phyloP scores from a whole-genome alignment of 441 rosid species.

The Hura crepitans region DNA sequence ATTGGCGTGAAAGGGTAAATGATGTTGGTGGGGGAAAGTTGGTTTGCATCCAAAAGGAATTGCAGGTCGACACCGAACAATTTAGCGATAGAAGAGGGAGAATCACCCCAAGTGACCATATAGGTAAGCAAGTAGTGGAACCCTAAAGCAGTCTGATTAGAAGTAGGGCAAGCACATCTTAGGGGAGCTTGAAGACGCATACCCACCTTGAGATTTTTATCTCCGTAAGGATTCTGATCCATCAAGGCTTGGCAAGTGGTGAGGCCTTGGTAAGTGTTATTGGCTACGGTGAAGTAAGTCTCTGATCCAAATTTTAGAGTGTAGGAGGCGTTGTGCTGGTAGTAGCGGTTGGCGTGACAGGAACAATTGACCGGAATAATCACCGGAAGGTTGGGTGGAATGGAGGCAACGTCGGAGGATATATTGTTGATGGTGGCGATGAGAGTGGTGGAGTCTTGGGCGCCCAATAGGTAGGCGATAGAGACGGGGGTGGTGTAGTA shows the following conservation, averaged over 20 bases:
- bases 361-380: conserved; percentile 65
- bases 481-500: conserved; percentile 42
- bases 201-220: conserved; percentile 24
- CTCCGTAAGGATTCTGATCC: conserved; percentile 45
- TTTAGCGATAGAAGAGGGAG: conserved; percentile 39
- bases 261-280: conserved; percentile 75
- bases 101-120: conserved; percentile 40
- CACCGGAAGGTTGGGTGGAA: conserved; percentile 40
- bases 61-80: conserved; percentile 39
- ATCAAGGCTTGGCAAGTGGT: conserved; percentile 76
- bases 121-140: conserved; percentile 54
- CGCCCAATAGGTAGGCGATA: conserved; percentile 44
- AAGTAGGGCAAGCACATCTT: conserved; percentile 80
- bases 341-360: conserved; percentile 40
- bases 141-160: conserved; percentile 47
- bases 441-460: conserved; percentile 26
- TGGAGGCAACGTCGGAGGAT: conserved; percentile 33
- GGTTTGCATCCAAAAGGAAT: conserved; percentile 48
- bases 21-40: conserved; percentile 19
- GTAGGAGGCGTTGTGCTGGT: conserved; percentile 71
- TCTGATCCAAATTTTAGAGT: conserved; percentile 20
- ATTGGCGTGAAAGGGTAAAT: conserved; percentile 65
- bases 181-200: conserved; percentile 48
- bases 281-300: conserved; percentile 54
- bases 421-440: conserved; percentile 60